A percentile compares a stretch with the other conserved stretches of the same genome.
Evolutionary conservation across 2,329 filamentous ascomycete species (phyloP).

Genomic region (Rhynchosporium secalis): DNA sequence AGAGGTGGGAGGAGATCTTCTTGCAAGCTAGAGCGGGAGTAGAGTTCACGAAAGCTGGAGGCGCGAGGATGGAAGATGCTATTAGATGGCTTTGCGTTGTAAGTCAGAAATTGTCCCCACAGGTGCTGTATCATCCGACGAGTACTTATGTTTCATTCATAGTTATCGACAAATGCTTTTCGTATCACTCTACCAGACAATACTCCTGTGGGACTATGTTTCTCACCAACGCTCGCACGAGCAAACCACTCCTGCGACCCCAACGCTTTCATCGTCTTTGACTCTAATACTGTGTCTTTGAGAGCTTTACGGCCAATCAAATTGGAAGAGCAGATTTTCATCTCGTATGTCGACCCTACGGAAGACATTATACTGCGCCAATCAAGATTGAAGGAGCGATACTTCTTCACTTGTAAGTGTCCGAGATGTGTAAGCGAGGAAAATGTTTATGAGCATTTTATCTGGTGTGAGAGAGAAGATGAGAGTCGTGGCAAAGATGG

Average conservation of each 20-base stretch:
- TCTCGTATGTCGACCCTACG: conserved; percentile 59
- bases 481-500: not conserved
- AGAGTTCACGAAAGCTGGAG: conserved; percentile 46
- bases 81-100: conserved; percentile 57
- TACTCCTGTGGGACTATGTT: conserved; percentile 54
- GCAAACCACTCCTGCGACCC: conserved; percentile 63
- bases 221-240: conserved; percentile 53
- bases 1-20: conserved; percentile 46
- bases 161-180: conserved; percentile 65
- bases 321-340: conserved; percentile 56
- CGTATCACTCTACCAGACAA: conserved; percentile 55
- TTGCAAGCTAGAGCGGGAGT: conserved; percentile 53
- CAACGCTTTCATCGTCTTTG: conserved; percentile 58
- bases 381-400: conserved; percentile 27
- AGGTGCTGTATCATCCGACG: not conserved
- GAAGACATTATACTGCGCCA: conserved; percentile 17
- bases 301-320: conserved; percentile 51
- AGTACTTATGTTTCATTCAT: conserved; percentile 2
- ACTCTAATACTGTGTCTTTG: conserved; percentile 52
- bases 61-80: conserved; percentile 44
- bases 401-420: conserved; percentile 36
- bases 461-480: not conserved
- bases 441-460: conserved; percentile 26
- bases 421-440: conserved; percentile 27
- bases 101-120: conserved; percentile 19